Evolutionary conservation across 805 yeast genomes (phyloP).

Genomic region (Tetrapisispora arboricola): DNA sequence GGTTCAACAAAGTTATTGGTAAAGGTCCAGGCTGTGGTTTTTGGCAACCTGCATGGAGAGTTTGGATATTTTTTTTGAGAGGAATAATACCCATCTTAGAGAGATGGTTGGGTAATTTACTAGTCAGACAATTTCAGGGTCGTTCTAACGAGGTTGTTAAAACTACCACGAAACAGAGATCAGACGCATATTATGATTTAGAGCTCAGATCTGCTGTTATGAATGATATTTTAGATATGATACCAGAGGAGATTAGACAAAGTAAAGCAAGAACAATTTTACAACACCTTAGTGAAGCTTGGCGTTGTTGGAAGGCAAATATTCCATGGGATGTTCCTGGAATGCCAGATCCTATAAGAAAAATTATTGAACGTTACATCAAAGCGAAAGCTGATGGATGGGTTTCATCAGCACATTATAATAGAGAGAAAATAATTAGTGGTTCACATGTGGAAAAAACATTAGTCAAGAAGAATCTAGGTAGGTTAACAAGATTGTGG

Average conservation of each 20-base stretch:
- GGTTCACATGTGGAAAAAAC: constrained; percentile 95
- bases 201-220: constrained; percentile 89
- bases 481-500: constrained; percentile 88
- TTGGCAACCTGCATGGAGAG: constrained; percentile 99
- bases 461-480: constrained; percentile 85
- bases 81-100: constrained; percentile 88
- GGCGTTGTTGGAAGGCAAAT: constrained; percentile 99
- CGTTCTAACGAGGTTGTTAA: constrained; percentile 88
- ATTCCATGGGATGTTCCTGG: constrained; percentile 98
- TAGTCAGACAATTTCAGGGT: constrained; percentile 93
- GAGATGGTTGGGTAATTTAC: constrained; percentile 86
- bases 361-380: constrained; percentile 78
- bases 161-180: constrained; percentile 89
- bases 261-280: constrained; percentile 76
- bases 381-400: constrained; percentile 96
- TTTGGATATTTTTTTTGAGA: constrained; percentile 85
- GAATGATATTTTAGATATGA: constrained; percentile 94
- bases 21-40: constrained; percentile 99
- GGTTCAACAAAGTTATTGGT: constrained; percentile 78
- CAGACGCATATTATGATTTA: constrained; percentile 88
- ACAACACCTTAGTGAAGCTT: constrained; percentile 94
- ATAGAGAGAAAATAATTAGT: constrained; percentile 74
- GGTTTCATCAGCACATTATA: constrained; percentile 87
- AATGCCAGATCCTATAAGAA: constrained; percentile 80
- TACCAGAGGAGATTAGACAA: constrained; percentile 87